Base-by-base conservation (phyloP, 495 filamentous ascomycete species). In the Talaromyces adpressus region DNA sequence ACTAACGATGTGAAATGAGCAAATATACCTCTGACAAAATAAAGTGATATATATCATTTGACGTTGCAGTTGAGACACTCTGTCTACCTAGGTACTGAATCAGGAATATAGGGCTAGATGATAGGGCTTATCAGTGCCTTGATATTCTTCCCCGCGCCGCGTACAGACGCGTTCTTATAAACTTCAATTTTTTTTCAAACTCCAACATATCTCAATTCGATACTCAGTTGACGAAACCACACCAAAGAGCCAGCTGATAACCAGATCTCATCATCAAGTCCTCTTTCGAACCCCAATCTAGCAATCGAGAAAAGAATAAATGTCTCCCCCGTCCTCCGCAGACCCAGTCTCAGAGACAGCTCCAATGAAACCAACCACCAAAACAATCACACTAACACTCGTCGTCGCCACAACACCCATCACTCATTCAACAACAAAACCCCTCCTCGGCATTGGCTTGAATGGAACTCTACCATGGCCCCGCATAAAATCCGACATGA, bases 381-480 rank as follows among this genome's bases (percentile, higher is more conserved):
- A 29, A 56, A 29, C n/a, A 29, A 56, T 22, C 27, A 18, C 52
- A 25, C 12, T 56, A 11, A 77, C 75, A 61, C 70, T 76, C 63
- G 77, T 80, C 63, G 79, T 80, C 62, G 74, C 78, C 58, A 78
- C 78, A 59, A 77, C 79, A 39, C 71, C 76, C 8, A 65, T 75
- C 65, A 65, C 63, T 59, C 66, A 65, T 20, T 92, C 12, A 93
- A 92, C 68, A 87, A 52, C 61, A 51, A 47, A 59, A 12, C 84
- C 82, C 45, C 80, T 80, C 65, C 90, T 96, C 76, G 94, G 93
- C 69, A 98, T 98, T 73, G 94, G 94, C 62, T 82, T 82, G 62
- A 81, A 82, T 58, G 91, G 91, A 62, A 82, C 81, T 14, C 84
- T 98, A 29, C 94, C 94, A 32, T 98, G 94, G 94, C 91, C 88